These are phyloP conservation scores for Hypoxylon sp. DNA, from an alignment of 2,329 filamentous ascomycete species.

Conservation along the genomic window DNA sequence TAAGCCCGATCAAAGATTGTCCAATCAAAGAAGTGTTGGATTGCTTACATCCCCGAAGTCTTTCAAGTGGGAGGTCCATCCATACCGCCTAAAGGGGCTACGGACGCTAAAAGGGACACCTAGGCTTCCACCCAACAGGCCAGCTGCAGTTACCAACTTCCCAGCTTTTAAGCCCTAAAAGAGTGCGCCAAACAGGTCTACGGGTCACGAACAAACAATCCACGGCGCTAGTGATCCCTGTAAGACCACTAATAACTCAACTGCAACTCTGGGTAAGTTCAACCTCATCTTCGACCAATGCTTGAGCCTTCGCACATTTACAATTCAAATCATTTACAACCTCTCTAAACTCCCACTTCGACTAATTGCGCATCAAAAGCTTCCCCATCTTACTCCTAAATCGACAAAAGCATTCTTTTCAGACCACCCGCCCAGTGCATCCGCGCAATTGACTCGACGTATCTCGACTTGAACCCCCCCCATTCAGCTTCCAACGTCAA, in stretches of 20 bases:
- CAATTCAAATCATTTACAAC: conserved; percentile 32
- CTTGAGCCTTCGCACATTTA: conserved; percentile 32
- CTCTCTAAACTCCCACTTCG: conserved; percentile 12
- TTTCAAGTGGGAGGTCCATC: conserved; percentile 2
- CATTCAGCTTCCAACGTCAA: conserved; percentile 15
- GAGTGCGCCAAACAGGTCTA: conserved; percentile 33
- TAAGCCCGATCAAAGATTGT: conserved; percentile 15
- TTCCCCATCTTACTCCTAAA: background rate
- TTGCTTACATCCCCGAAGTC: background rate
- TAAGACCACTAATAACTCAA: conserved; percentile 19
- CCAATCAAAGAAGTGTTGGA: conserved; percentile 9
- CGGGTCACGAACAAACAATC: conserved; percentile 31
- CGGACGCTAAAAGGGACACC: background rate
- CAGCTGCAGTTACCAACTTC: conserved; percentile 19
- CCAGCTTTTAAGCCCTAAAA: conserved; percentile 29
- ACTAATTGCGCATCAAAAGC: conserved; percentile 12
- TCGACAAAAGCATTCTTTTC: conserved; percentile 3
- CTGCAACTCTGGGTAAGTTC: conserved; percentile 27
- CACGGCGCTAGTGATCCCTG: conserved; percentile 18
- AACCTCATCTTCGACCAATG: conserved; percentile 41
- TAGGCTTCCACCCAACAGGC: conserved; percentile 7
- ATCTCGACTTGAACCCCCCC: conserved; percentile 16
- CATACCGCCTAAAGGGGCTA: conserved; percentile 1
- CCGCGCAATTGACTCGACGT: conserved; percentile 15
- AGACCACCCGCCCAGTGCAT: background rate